A percentile compares a stretch with the other conserved stretches of the same genome.
These are phyloP conservation scores for Coemansia sp. DNA, from an alignment of 192 early-diverging fungal genomes.

Conservation along the genomic window DNA sequence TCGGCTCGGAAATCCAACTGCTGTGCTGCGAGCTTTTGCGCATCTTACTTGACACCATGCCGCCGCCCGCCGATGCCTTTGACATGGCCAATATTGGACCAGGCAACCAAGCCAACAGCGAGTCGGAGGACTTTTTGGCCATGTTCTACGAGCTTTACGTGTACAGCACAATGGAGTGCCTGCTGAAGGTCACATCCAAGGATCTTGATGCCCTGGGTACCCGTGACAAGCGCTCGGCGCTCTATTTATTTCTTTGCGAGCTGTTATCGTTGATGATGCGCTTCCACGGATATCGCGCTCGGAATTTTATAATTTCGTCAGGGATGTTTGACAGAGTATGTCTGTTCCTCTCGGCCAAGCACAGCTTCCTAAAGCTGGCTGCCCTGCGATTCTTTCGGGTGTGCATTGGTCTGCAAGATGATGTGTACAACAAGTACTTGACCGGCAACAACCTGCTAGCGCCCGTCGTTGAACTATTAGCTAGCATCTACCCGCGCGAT, in stretches of 20 bases:
- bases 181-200: conserved; percentile 53
- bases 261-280: conserved; percentile 70
- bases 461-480: conserved; percentile 62
- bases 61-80: conserved; percentile 9
- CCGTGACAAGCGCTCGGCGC: neutral
- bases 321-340: conserved; percentile 61
- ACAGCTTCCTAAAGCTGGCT: conserved; percentile 70
- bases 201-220: conserved; percentile 23
- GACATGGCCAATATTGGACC: conserved; percentile 19
- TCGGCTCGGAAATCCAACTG: conserved; percentile 63
- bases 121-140: conserved; percentile 72
- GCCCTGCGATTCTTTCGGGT: conserved; percentile 77
- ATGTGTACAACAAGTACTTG: conserved; percentile 77
- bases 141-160: conserved; percentile 76
- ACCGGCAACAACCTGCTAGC: conserved; percentile 72
- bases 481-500: conserved; percentile 64
- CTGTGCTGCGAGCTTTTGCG: conserved; percentile 76
- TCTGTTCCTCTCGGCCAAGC: conserved; percentile 64
- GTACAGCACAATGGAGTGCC: conserved; percentile 60
- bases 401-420: conserved; percentile 76
- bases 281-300: conserved; percentile 72
- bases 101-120: conserved; percentile 44
- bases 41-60: conserved; percentile 66
- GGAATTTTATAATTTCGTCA: conserved; percentile 70
- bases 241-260: conserved; percentile 61